A percentile compares a stretch with the other conserved stretches of the same genome.
Evolutionary conservation across 306 rosid genomes (phyloP).

Genomic region (Gastrolobium bilobum): DNA sequence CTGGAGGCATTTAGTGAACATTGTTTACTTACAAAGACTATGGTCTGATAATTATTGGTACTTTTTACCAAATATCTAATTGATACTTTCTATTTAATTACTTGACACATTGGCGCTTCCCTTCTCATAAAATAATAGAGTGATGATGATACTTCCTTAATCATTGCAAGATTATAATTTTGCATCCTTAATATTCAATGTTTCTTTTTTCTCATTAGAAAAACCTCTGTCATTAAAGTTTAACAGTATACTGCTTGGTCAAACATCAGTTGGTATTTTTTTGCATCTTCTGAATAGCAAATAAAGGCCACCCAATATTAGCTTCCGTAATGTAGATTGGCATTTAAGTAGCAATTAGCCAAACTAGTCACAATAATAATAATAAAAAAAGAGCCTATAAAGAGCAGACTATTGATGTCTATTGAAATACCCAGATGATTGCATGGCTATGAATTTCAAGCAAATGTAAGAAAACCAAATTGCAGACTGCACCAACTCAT

Average conservation of each 20-base stretch:
- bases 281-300: not conserved
- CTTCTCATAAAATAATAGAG: slow-evolving; percentile 35
- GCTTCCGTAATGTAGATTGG: not conserved
- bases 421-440: not conserved
- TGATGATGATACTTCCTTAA: slow-evolving; percentile 39
- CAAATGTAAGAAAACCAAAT: too few relatives aligned
- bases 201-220: not conserved
- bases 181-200: slow-evolving; percentile 28
- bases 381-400: not conserved
- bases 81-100: slow-evolving; percentile 25
- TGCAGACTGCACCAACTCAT: not conserved
- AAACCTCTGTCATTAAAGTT: not conserved
- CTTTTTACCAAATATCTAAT: slow-evolving; percentile 33
- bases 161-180: slow-evolving; percentile 40
- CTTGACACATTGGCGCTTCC: slow-evolving; percentile 37
- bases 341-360: not conserved
- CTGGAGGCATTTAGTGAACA: slow-evolving; percentile 43
- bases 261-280: slow-evolving; percentile 43
- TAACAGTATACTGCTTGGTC: not conserved
- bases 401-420: not conserved
- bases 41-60: slow-evolving; percentile 45
- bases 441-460: too few relatives aligned
- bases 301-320: not conserved
- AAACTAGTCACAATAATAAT: not conserved
- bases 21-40: slow-evolving; percentile 39